Evolutionary conservation across 75 land plant species (phyloP), one percentile per base, ranked within the genome.

Genomic region (Larix kaempferi): DNA sequence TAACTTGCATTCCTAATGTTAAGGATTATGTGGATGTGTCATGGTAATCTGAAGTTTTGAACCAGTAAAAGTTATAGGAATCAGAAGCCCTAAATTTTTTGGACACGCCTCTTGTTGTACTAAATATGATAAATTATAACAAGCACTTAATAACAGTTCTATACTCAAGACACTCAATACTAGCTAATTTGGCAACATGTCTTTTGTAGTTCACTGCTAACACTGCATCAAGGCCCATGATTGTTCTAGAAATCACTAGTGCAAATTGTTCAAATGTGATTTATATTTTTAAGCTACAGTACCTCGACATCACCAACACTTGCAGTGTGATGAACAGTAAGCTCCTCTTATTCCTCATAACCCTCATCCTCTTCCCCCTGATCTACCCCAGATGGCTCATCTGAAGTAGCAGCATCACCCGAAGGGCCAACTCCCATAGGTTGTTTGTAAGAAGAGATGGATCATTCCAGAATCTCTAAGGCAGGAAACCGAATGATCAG

Each of bases 391-490:
- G 52, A 41, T 39, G 72, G 44, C 15, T 72, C 82, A 57, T 80
- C 59, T 63, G 85, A 85, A 49, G 64, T 21, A 23, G 27, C n/a
- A 37, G 58, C 83, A 71, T 84, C 79, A 33, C 56, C 74, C 8
- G 80, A 64, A 59, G 62, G 61, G 5, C 86, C 86, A 35, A 82
- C 85, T 49, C 85, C 85, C 85, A 84, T 84, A 11, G 85, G 80
- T 77, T 76, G 79, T 82, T 84, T 74, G 73, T 72, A 11, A 84
- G 85, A 35, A 84, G 75, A 35, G 29, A 57, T 23, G 85, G 85
- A 75, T 84, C 85, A 60, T 84, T 84, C 85, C 86, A 83, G 72
- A 83, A 84, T 65, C 85, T 84, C 79, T n/a, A 76, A 58, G 25
- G 3, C 10, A 69, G 72, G 3, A 69, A 37, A 69, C 71, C 39